Evolutionary conservation across 2,329 filamentous ascomycete species (phyloP).

Genomic region (Aspergillus amoenus): DNA sequence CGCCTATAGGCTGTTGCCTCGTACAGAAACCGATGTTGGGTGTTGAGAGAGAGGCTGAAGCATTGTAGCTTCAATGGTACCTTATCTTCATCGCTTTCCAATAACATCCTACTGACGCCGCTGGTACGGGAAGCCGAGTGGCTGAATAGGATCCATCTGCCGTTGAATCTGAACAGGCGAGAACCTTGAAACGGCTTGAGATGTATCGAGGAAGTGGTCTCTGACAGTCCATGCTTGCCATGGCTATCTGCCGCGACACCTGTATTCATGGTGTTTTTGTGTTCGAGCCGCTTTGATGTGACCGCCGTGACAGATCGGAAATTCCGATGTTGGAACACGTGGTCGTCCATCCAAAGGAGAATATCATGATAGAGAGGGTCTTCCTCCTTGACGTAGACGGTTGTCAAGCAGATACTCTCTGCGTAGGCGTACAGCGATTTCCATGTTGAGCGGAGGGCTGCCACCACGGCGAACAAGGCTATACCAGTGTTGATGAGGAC

Average conservation of each 20-base stretch:
- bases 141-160: no score
- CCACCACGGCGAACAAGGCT: not conserved
- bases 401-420: slow-evolving; percentile 13
- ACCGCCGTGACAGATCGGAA: not conserved
- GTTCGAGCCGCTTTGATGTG: not conserved
- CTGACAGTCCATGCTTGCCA: no score
- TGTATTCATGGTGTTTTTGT: not conserved
- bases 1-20: no score
- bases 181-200: no score
- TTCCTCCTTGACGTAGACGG: slow-evolving; percentile 52
- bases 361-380: slow-evolving; percentile 61
- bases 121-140: no score
- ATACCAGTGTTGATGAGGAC: not conserved
- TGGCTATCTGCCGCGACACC: not conserved
- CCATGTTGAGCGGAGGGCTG: not conserved
- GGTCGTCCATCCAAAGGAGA: slow-evolving; percentile 50
- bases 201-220: no score
- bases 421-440: slow-evolving; percentile 3
- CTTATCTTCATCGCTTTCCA: no score
- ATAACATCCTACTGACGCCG: no score
- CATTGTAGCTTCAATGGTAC: not conserved
- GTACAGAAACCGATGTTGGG: no score
- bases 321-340: slow-evolving; percentile 41
- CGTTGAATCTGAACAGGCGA: no score
- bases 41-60: no score